Percentiles rank a stretch among this genome's conserved stretches.
Conservation (phyloP, 768 basidiomycete genomes). For the Porpolomopsis calyptriformis region DNA sequence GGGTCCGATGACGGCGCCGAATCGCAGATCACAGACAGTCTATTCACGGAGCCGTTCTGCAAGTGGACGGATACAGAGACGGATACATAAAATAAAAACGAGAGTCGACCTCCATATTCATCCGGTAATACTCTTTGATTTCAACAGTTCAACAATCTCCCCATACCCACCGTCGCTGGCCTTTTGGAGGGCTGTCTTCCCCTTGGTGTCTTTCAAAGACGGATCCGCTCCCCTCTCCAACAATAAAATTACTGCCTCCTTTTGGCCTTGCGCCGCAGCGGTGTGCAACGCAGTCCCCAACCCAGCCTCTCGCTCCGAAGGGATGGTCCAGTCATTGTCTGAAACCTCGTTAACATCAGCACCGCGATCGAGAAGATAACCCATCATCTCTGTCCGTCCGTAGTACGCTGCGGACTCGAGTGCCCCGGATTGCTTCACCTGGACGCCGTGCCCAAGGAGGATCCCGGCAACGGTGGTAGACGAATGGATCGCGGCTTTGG, state of each 20-base stretch:
- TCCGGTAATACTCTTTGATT: background rate
- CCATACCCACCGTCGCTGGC: background rate
- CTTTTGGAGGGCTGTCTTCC: background rate
- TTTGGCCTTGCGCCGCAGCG: constrained; percentile 10
- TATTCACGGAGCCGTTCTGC: too few relatives aligned
- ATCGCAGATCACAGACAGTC: too few relatives aligned
- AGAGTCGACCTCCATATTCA: too few relatives aligned
- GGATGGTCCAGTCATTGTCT: constrained; percentile 7
- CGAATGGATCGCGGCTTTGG: constrained; percentile 9
- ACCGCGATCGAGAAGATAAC: constrained; percentile 9
- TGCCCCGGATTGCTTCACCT: constrained; percentile 10
- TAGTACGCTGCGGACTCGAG: constrained; percentile 12
- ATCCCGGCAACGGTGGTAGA: background rate
- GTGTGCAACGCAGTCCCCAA: constrained; percentile 13
- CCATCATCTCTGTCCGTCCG: constrained; percentile 9
- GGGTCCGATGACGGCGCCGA: too few relatives aligned
- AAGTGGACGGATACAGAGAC: too few relatives aligned
- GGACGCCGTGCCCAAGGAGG: constrained; percentile 8
- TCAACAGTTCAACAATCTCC: background rate
- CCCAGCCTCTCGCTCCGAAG: constrained; percentile 9
- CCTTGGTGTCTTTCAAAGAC: background rate
- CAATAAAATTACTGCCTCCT: constrained; percentile 3
- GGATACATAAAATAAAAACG: too few relatives aligned
- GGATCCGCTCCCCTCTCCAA: background rate
- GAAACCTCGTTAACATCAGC: constrained; percentile 12